Conservation (phyloP, 2,329 filamentous ascomycete genomes). For the Ophiosphaerella korrae region DNA sequence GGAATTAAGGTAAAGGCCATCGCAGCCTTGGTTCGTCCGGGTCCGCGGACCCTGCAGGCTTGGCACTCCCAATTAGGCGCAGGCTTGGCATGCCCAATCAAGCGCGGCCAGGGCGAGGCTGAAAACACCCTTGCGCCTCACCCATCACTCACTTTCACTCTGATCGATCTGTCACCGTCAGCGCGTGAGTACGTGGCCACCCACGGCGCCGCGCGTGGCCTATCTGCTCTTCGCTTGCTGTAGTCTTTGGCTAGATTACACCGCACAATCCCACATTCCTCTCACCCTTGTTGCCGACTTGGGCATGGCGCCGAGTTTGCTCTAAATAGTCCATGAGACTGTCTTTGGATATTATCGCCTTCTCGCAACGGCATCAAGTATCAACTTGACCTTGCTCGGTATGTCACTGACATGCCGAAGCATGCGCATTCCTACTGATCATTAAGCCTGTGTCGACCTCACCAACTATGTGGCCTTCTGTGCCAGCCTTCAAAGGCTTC, state of each 20-base stretch:
- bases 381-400: slow-evolving; percentile 4
- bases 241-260: not conserved
- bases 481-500: slow-evolving; percentile 32
- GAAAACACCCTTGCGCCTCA: slow-evolving; percentile 6
- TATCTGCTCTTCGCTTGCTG: not conserved
- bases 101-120: slow-evolving; percentile 4
- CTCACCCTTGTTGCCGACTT: not conserved
- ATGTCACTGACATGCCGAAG: slow-evolving; percentile 11
- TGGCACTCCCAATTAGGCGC: slow-evolving; percentile 3
- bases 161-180: too few relatives aligned
- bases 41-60: slow-evolving; percentile 11
- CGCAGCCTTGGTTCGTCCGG: slow-evolving; percentile 10
- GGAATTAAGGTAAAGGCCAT: slow-evolving; percentile 1
- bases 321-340: too few relatives aligned
- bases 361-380: not conserved
- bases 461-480: slow-evolving; percentile 37
- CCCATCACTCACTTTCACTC: not conserved
- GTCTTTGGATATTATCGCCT: not conserved
- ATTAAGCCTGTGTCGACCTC: slow-evolving; percentile 1
- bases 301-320: not conserved
- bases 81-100: slow-evolving; percentile 4
- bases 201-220: too few relatives aligned
- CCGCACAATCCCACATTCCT: not conserved
- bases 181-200: too few relatives aligned
- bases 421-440: slow-evolving; percentile 12